These are phyloP conservation scores for Zygosaccharomyces kombuchaensis DNA, from an alignment of 805 yeast species.

Conservation along the genomic window DNA sequence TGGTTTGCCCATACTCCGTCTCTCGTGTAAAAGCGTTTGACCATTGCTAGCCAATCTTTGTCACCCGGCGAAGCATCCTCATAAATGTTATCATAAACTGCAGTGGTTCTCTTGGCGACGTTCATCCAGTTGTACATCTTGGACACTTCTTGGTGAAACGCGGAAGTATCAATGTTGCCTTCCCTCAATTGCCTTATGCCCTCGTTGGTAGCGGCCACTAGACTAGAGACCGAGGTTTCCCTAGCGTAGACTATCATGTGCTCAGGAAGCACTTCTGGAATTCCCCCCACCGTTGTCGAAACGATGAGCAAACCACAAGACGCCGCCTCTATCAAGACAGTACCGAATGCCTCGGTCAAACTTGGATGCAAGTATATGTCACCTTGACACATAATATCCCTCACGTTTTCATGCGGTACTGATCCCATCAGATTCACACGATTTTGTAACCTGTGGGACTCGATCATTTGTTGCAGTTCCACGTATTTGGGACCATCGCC, in stretches of 20 bases:
- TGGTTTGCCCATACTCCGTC: constrained; percentile 78
- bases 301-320: constrained; percentile 92
- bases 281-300: constrained; percentile 95
- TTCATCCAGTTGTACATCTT: constrained; percentile 89
- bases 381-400: constrained; percentile 90
- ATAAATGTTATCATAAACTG: constrained; percentile 57
- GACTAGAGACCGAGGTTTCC: constrained; percentile 74
- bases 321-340: constrained; percentile 95
- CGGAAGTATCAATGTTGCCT: constrained; percentile 60
- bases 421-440: constrained; percentile 82
- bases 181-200: constrained; percentile 62
- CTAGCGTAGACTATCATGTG: constrained; percentile 91
- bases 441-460: constrained; percentile 76
- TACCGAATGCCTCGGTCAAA: constrained; percentile 95
- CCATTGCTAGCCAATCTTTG: constrained; percentile 53
- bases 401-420: constrained; percentile 85
- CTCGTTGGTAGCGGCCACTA: constrained; percentile 63
- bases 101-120: constrained; percentile 80
- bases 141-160: constrained; percentile 72
- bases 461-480: constrained; percentile 94
- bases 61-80: constrained; percentile 38
- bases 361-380: constrained; percentile 93
- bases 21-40: constrained; percentile 55
- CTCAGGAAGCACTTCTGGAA: constrained; percentile 90
- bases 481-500: constrained; percentile 97